phyloP scores from a whole-genome alignment of 2,329 filamentous ascomycete genomes.

The Albophoma yamanashiensis region DNA sequence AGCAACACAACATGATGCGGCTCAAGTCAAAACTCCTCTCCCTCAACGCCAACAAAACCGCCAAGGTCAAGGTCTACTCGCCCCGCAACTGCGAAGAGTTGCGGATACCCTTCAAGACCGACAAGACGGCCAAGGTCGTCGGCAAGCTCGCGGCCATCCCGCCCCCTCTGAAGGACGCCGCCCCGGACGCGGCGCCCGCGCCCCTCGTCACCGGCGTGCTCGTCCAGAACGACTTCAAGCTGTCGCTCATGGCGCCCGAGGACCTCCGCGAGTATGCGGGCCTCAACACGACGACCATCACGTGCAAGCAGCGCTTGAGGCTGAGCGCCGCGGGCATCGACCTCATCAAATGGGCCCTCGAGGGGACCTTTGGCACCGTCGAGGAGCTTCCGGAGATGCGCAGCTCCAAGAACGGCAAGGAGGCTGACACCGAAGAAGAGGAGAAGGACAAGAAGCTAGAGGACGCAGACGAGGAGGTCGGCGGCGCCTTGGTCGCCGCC shows the following conservation, averaged over 20 bases:
- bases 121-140: slow-evolving; percentile 93
- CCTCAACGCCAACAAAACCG: slow-evolving; percentile 71
- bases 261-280: slow-evolving; percentile 94
- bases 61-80: slow-evolving; percentile 85
- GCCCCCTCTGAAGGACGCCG: slow-evolving; percentile 41
- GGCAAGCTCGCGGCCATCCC: slow-evolving; percentile 79
- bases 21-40: slow-evolving; percentile 89
- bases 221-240: slow-evolving; percentile 95
- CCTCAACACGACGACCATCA: slow-evolving; percentile 89
- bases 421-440: slow-evolving; percentile 23
- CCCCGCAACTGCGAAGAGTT: slow-evolving; percentile 93
- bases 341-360: slow-evolving; percentile 85
- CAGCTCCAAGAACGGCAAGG: slow-evolving; percentile 14
- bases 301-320: slow-evolving; percentile 82
- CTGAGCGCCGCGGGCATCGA: slow-evolving; percentile 83
- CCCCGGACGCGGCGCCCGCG: slow-evolving; percentile 19
- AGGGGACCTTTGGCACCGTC: slow-evolving; percentile 85
- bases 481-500: slow-evolving; percentile 39
- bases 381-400: slow-evolving; percentile 53
- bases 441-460: slow-evolving; percentile 28
- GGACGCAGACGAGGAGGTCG: slow-evolving; percentile 55
- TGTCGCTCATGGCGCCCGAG: slow-evolving; percentile 93
- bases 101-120: slow-evolving; percentile 86
- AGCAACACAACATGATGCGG: slow-evolving; percentile 97
- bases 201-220: slow-evolving; percentile 77